Base-by-base conservation (phyloP, 768 basidiomycete species). In the Ramaria rubella region DNA sequence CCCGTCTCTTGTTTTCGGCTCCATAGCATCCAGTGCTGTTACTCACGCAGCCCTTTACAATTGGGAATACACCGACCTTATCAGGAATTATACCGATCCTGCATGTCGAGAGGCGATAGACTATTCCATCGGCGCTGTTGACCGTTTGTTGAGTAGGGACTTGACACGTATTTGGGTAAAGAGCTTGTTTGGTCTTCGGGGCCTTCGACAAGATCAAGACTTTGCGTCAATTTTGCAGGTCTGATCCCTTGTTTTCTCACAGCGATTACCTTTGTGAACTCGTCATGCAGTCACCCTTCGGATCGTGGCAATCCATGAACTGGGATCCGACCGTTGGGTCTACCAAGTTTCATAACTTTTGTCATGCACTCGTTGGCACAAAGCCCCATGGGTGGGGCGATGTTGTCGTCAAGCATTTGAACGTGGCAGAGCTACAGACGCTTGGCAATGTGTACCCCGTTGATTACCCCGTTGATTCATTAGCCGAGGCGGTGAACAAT, bases 1-100 rank as follows among this genome's bases (percentile, higher is more conserved):
- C 64, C 92, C 93, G 0, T 82, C 93, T 30, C 74, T 94, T n/a
- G 87, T 91, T 4, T 93, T 78, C 68, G 94, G 92, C 21, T 85
- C 90, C 1, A 93, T 96, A 55, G 90, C 93, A 1, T 90, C 87
- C 15, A 90, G 88, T 57, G 92, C 88, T 30, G 94, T 96, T 6
- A 94, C 90, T 0, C 91, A 94, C 63, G 93, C 94, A 2, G 68
- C 81, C 7, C 70, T 94, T 31, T 73, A 81, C 60, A 90, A 87
- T 63, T 92, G 91, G 83, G 82, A 95, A 69, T 96, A 94, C 70
- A 85, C 85, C 77, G 89, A 92, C 38, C 77, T 94, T 63, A 87
- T 89, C 60, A 79, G 87, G 50, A 74, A 72, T 14, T 83, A 80
- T 24, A 86, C 87, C 3, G 81, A 88, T 62, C 76, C 79, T 0